Evolutionary conservation across 23 red algal species (phyloP).

Genomic region (Gracilaria vermiculophylla): DNA sequence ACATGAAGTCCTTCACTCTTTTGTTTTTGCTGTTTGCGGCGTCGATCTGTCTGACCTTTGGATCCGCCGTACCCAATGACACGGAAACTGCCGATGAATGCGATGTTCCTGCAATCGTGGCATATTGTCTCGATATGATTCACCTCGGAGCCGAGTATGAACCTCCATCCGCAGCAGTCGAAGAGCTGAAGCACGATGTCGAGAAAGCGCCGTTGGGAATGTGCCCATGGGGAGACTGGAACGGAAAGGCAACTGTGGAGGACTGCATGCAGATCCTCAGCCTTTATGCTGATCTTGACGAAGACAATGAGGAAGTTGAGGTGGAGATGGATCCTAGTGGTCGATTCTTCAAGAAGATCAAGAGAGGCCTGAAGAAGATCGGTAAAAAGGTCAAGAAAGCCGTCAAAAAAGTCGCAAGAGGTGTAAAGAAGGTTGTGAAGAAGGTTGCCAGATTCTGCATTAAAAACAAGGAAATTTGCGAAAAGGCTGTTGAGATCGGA

Average conservation of each 20-base stretch:
- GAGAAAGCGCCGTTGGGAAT: neutral
- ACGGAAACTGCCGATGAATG: neutral
- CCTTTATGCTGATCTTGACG: neutral
- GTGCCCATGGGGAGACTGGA: constrained; percentile 8
- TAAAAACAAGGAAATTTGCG: neutral
- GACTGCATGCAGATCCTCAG: constrained; percentile 10
- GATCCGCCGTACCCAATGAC: neutral
- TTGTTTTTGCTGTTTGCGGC: constrained; percentile 12
- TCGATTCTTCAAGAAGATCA: constrained; percentile 15
- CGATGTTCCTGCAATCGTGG: neutral
- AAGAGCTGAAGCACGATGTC: neutral
- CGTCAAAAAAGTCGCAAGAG: neutral
- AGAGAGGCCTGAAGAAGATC: neutral
- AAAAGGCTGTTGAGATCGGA: neutral
- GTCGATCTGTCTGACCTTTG: neutral
- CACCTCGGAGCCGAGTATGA: constrained; percentile 6
- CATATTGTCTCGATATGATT: constrained; percentile 6
- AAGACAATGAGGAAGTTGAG: neutral
- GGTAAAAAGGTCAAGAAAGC: constrained; percentile 14
- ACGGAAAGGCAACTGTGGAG: neutral
- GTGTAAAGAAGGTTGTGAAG: constrained; percentile 18
- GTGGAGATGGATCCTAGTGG: neutral
- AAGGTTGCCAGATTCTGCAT: constrained; percentile 14
- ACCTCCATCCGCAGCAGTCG: neutral
- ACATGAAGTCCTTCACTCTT: constrained; percentile 7